Evolutionary conservation across 345 rosid species (phyloP).

Genomic region (Combretum micranthum): DNA sequence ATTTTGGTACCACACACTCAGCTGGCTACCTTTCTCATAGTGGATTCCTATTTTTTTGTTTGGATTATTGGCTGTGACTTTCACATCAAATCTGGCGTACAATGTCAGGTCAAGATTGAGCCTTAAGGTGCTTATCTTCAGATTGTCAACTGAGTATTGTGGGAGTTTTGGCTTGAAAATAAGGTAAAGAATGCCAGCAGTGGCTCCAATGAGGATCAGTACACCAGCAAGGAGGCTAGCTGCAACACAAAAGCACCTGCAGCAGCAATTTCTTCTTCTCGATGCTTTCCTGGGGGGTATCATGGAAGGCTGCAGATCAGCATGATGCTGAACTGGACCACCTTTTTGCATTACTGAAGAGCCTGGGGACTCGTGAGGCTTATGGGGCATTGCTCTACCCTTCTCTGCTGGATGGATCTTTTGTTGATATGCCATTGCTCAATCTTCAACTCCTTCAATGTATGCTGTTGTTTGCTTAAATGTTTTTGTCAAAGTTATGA

Average conservation of each 20-base stretch:
- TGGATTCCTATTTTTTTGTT: constrained; percentile 77
- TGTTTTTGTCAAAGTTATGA: too few species aligned
- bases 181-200: constrained; percentile 49
- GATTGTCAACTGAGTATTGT: constrained; percentile 53
- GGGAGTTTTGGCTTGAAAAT: constrained; percentile 71
- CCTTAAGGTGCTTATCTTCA: constrained; percentile 52
- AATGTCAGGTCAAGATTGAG: constrained; percentile 62
- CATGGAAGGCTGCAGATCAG: constrained; percentile 7
- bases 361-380: constrained; percentile 6
- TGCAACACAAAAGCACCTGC: constrained; percentile 62
- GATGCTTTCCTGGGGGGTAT: constrained; percentile 13
- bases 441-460: too few species aligned
- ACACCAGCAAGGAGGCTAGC: constrained; percentile 38
- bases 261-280: constrained; percentile 32
- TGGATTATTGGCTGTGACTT: constrained; percentile 78
- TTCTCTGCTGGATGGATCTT: constrained; percentile 42
- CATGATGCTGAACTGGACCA: constrained; percentile 11
- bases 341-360: constrained; percentile 20
- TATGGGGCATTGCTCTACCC: constrained; percentile 16
- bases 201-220: constrained; percentile 34
- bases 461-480: not conserved
- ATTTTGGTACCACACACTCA: constrained; percentile 61
- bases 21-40: constrained; percentile 58
- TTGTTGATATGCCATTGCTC: constrained; percentile 33
- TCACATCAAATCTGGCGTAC: constrained; percentile 58